A percentile compares a stretch with the other conserved stretches of the same genome.
phyloP scores from a whole-genome alignment of 1,284 basidiomycete species.

The Microstroma glucosiphilum region DNA sequence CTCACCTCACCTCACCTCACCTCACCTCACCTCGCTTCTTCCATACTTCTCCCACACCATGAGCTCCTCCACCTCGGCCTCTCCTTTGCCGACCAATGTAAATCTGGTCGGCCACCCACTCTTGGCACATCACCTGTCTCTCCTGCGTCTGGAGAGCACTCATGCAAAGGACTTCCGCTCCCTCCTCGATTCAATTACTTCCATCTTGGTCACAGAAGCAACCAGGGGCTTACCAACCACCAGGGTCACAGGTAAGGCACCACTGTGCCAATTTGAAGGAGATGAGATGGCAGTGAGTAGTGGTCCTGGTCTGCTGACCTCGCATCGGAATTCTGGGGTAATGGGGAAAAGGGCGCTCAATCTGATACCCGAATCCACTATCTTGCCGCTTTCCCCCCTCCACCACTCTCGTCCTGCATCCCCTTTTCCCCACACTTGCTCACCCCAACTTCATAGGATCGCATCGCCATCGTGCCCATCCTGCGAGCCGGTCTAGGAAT shows the following conservation, averaged over 20 bases:
- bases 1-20: too few relatives aligned
- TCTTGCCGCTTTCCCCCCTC: background rate
- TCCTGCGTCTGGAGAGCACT: conserved; percentile 34
- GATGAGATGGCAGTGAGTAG: conserved; percentile 26
- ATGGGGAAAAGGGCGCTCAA: background rate
- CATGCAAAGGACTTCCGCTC: conserved; percentile 38
- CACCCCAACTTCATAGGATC: conserved; percentile 45
- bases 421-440: background rate
- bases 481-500: conserved; percentile 89
- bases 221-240: conserved; percentile 21
- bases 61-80: background rate
- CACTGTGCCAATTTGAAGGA: conserved; percentile 31
- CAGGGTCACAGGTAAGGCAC: conserved; percentile 33
- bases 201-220: conserved; percentile 34
- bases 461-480: conserved; percentile 81
- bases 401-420: background rate
- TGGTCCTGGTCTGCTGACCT: background rate
- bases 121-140: conserved; percentile 33
- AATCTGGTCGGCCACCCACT: conserved; percentile 32
- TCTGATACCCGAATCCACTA: background rate
- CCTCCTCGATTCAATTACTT: conserved; percentile 28
- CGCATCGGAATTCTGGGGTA: background rate
- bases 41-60: background rate
- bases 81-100: background rate
- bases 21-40: background rate